A percentile compares a stretch with the other conserved stretches of the same genome.
These are phyloP conservation scores for Gracilaria domingensis DNA, from an alignment of 23 red algal genomes.

Conservation along the genomic window DNA sequence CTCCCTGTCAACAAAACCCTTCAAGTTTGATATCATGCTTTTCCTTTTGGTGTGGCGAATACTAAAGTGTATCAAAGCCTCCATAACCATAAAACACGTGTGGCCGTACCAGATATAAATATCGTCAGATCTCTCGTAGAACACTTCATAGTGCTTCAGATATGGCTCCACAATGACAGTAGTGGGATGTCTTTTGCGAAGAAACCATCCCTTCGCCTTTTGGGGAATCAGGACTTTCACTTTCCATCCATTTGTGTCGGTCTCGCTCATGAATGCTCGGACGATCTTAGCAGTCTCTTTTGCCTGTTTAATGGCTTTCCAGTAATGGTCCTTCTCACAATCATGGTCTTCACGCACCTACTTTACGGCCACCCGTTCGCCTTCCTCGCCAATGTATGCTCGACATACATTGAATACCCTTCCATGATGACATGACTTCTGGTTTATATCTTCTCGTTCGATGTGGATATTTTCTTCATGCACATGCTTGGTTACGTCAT, in stretches of 20 bases:
- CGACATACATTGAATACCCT: neutral
- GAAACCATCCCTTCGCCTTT: neutral
- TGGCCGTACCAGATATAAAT: neutral
- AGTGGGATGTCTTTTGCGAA: neutral
- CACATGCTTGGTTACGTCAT: neutral
- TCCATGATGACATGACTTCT: neutral
- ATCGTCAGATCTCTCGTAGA: constrained; percentile 13
- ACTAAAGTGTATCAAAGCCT: constrained; percentile 19
- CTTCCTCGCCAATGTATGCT: constrained; percentile 7
- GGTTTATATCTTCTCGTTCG: neutral
- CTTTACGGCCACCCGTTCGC: neutral
- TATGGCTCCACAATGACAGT: neutral
- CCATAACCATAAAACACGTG: neutral
- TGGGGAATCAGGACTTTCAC: constrained; percentile 1
- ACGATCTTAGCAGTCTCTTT: constrained; percentile 13
- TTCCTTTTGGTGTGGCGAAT: neutral
- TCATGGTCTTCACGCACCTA: neutral
- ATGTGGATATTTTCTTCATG: constrained; percentile 1
- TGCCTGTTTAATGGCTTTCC: neutral
- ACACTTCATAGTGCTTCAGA: neutral
- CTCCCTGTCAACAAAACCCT: constrained; percentile 8
- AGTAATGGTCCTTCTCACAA: neutral
- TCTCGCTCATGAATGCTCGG: constrained; percentile 4
- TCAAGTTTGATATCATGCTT: constrained; percentile 1
- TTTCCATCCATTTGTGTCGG: neutral